Conservation (phyloP, 306 rosid species). For the Malus orientalis region DNA sequence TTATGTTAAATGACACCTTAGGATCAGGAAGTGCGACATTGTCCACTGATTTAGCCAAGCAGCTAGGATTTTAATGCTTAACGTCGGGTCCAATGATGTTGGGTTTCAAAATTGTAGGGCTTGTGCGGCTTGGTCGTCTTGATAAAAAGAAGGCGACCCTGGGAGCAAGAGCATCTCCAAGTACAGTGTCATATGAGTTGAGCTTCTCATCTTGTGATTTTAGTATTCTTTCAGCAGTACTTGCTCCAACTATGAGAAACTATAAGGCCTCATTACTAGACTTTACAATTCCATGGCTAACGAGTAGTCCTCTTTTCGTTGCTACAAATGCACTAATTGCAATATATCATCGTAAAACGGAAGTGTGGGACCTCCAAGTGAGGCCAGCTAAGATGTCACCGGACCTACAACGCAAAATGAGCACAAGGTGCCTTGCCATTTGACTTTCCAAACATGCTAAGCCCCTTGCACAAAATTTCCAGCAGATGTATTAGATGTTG, state of each 20-base stretch:
- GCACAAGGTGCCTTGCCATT: constrained; percentile 64
- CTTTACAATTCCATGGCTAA: constrained; percentile 50
- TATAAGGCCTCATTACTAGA: constrained; percentile 58
- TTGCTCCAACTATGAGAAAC: constrained; percentile 36
- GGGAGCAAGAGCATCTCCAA: constrained; percentile 38
- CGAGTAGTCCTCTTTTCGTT: constrained; percentile 49
- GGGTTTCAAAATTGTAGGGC: constrained; percentile 45
- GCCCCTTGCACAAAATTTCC: constrained; percentile 52
- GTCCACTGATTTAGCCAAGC: constrained; percentile 41
- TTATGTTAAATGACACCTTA: constrained; percentile 10
- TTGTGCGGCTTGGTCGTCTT: constrained; percentile 36
- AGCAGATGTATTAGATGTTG: constrained; percentile 41
- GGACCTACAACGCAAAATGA: constrained; percentile 38
- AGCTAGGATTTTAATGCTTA: constrained; percentile 41
- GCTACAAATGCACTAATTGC: constrained; percentile 61
- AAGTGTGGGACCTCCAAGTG: constrained; percentile 13
- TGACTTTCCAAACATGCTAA: constrained; percentile 47
- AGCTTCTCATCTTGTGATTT: constrained; percentile 12
- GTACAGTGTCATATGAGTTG: constrained; percentile 35
- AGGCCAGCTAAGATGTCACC: constrained; percentile 26
- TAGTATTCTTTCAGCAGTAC: constrained; percentile 41
- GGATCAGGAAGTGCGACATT: not conserved
- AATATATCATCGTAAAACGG: constrained; percentile 39
- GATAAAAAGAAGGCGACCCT: constrained; percentile 33
- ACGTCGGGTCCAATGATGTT: constrained; percentile 45